These are phyloP conservation scores for Xanthoconium purpureum DNA, from an alignment of 768 basidiomycete species.

Conservation along the genomic window DNA sequence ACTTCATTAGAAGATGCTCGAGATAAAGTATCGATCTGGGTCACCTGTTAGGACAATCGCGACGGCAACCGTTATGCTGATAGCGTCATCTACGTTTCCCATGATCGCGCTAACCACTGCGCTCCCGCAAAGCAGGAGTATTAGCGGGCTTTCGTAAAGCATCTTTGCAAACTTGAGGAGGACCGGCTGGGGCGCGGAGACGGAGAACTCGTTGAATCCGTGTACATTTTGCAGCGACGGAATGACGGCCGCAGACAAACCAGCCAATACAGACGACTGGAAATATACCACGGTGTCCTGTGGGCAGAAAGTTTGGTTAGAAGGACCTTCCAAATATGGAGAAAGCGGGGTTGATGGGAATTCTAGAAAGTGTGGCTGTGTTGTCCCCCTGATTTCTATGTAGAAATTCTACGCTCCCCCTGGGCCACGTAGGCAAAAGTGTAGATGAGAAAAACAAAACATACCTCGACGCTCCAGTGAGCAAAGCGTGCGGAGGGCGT, in stretches of 20 bases:
- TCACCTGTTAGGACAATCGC: constrained; percentile 90
- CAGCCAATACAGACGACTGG: constrained; percentile 57
- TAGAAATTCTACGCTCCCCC: not conserved
- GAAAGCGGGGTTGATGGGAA: not conserved
- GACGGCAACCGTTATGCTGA: constrained; percentile 90
- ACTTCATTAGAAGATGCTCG: not conserved
- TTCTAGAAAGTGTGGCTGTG: constrained; percentile 11
- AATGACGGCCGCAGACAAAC: constrained; percentile 63
- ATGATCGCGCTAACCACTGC: constrained; percentile 85
- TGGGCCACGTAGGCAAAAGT: not conserved
- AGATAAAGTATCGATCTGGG: constrained; percentile 14
- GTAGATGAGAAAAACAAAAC: constrained; percentile 17
- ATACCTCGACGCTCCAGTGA: constrained; percentile 60
- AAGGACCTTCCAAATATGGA: not conserved
- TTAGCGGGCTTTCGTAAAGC: constrained; percentile 93
- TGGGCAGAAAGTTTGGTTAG: constrained; percentile 3
- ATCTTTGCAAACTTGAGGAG: constrained; percentile 90
- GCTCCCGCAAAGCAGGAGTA: constrained; percentile 86
- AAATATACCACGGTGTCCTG: constrained; percentile 77
- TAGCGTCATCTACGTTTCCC: constrained; percentile 94
- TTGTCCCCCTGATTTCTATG: constrained; percentile 7
- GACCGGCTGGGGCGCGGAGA: constrained; percentile 74
- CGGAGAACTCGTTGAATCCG: constrained; percentile 94
- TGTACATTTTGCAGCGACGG: constrained; percentile 60
- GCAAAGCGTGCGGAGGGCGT: constrained; percentile 71